Conservation (phyloP, 768 basidiomycete genomes). For the Termitomyces titanicus region DNA sequence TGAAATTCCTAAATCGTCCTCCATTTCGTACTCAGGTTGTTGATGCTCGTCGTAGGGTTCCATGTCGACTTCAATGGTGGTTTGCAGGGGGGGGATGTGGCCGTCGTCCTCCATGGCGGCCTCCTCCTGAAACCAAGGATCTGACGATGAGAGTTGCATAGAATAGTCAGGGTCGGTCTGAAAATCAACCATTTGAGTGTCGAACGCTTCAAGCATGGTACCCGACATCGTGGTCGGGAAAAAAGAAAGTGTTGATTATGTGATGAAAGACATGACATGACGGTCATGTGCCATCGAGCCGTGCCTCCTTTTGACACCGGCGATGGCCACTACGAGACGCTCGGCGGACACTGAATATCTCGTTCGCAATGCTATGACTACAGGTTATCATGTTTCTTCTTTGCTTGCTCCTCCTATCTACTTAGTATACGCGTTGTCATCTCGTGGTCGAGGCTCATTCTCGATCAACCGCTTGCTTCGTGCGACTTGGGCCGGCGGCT, state of each 20-base stretch:
- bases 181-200: constrained; percentile 66
- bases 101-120: constrained; percentile 59
- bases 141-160: constrained; percentile 48
- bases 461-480: constrained; percentile 61
- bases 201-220: constrained; percentile 51
- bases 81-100: constrained; percentile 23
- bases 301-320: background rate
- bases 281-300: background rate
- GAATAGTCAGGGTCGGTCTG: constrained; percentile 52
- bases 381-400: constrained; percentile 68
- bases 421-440: constrained; percentile 44
- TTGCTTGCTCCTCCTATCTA: constrained; percentile 62
- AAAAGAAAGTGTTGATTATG: constrained; percentile 15
- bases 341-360: constrained; percentile 62
- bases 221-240: constrained; percentile 27
- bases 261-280: constrained; percentile 9
- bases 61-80: constrained; percentile 66
- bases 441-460: constrained; percentile 52
- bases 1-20: constrained; percentile 34
- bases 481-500: constrained; percentile 71
- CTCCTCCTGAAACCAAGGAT: constrained; percentile 52
- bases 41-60: constrained; percentile 44
- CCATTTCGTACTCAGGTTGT: constrained; percentile 56
- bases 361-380: constrained; percentile 57
- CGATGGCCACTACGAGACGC: constrained; percentile 21